Conservation (phyloP, 768 basidiomycete species). For the Leccinum pellstonianum region DNA sequence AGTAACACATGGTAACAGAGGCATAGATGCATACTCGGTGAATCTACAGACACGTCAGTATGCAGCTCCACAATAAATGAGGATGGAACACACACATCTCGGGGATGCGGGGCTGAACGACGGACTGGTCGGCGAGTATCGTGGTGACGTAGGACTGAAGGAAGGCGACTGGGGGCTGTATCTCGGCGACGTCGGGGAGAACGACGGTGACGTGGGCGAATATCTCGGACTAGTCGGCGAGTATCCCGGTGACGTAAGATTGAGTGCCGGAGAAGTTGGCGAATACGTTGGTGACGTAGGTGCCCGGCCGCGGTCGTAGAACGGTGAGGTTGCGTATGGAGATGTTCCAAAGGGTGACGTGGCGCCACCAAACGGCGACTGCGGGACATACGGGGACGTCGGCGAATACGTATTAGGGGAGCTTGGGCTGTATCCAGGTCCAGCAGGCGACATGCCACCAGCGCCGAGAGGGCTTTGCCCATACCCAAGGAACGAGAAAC, state of each 20-base stretch:
- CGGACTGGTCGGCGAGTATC: slow-evolving; percentile 87
- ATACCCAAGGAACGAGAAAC: slow-evolving; percentile 71
- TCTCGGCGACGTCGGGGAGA: slow-evolving; percentile 81
- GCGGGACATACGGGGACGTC: slow-evolving; percentile 86
- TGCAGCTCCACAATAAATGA: neutral
- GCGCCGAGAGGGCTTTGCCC: slow-evolving; percentile 85
- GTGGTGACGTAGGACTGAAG: slow-evolving; percentile 87
- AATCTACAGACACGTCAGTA: slow-evolving; percentile 47
- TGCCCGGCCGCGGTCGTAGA: slow-evolving; percentile 63
- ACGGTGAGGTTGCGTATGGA: slow-evolving; percentile 83
- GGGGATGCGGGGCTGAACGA: slow-evolving; percentile 95
- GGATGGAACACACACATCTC: slow-evolving; percentile 55
- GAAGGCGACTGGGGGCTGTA: slow-evolving; percentile 90
- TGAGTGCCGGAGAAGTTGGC: slow-evolving; percentile 82
- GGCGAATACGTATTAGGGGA: slow-evolving; percentile 89
- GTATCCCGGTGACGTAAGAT: slow-evolving; percentile 74
- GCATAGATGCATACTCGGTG: slow-evolving; percentile 62
- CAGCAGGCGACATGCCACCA: slow-evolving; percentile 86
- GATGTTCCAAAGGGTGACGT: slow-evolving; percentile 82
- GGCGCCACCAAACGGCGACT: slow-evolving; percentile 79
- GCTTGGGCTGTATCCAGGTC: slow-evolving; percentile 86
- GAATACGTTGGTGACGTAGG: slow-evolving; percentile 84
- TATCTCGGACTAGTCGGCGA: slow-evolving; percentile 76
- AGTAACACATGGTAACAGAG: slow-evolving; percentile 22
- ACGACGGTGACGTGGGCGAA: slow-evolving; percentile 81